Base-by-base conservation (phyloP, 441 rosid species). In the Brassica balearica region DNA sequence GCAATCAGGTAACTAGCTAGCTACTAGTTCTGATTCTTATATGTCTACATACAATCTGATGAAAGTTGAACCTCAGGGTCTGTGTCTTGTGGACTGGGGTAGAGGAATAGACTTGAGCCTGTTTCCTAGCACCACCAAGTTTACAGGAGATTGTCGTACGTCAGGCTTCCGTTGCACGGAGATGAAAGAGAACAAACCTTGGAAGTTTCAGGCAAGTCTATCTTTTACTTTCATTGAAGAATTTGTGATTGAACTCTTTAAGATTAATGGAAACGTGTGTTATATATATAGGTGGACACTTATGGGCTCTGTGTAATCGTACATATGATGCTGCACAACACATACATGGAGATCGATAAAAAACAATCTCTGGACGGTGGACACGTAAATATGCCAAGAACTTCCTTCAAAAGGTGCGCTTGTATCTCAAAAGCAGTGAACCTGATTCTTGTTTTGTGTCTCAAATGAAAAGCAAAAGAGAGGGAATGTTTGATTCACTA, bases 31-130 rank as follows among this genome's bases (percentile, higher is more conserved):
- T 51, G 75, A 36, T 62, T 78, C 34, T 51, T 12, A 19, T 76
- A 41, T 66, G 32, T 61, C 65, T n/a, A 14, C 27, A 23, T 23
- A 4, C 19, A 41, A 53, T 68, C 65, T 66, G 41, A 71, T 74
- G 65, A 17, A 32, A 20, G 2, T 17, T 55, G 59, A 32, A 5
- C 71, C 65, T 81, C 83, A 93, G 99, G 98, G 99, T 83, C 96
- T 95, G 5, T 95, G 96, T 86, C 94, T 95, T 70, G 93, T 95
- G 55, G 99, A 95, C 77, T 95, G 97, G 97, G 99, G 99, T 17
- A 89, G 91, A 84, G 98, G 93, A 62, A 93, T 95, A 84, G 98
- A 95, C 84, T 80, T 91, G 83, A 86, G 80, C 70, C 92, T 91
- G 68, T 95, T 95, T 82, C 88, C 95, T 4, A 85, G 85, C n/a